Evolutionary conservation across 2,329 filamentous ascomycete species (phyloP).

Genomic region (Malbranchea cinnamomea): DNA sequence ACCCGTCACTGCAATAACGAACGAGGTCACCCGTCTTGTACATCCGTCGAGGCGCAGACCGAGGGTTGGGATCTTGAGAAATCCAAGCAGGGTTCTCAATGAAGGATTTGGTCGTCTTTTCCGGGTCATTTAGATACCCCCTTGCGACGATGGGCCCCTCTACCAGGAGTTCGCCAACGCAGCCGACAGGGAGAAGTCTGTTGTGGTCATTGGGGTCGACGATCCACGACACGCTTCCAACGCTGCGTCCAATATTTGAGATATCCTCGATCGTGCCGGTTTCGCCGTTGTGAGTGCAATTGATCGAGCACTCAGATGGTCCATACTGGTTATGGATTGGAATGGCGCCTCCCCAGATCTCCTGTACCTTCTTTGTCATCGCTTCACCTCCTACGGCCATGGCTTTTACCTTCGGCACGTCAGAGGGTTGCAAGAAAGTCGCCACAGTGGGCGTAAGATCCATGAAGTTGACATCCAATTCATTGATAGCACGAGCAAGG

Average conservation of each 20-base stretch:
- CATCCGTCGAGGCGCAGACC: constrained; percentile 6
- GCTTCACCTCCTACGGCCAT: constrained; percentile 24
- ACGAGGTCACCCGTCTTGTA: constrained; percentile 88
- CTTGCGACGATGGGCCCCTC: constrained; percentile 23
- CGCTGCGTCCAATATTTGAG: constrained; percentile 9
- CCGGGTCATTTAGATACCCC: constrained; percentile 17
- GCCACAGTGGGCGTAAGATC: constrained; percentile 45
- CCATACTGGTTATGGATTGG: constrained; percentile 12
- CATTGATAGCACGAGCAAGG: constrained; percentile 30
- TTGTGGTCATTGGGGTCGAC: constrained; percentile 25
- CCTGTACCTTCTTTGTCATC: constrained; percentile 14
- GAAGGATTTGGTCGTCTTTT: constrained; percentile 9
- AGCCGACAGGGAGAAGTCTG: constrained; percentile 19
- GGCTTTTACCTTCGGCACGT: constrained; percentile 23
- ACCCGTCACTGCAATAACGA: constrained; percentile 52
- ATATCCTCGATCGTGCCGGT: constrained; percentile 6
- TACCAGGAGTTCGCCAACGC: constrained; percentile 23
- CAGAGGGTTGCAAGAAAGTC: constrained; percentile 19
- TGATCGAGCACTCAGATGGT: constrained; percentile 11
- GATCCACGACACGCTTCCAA: constrained; percentile 20
- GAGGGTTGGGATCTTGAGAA: constrained; percentile 3
- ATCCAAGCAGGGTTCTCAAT: constrained; percentile 9
- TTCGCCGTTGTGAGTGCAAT: constrained; percentile 9
- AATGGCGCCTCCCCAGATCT: constrained; percentile 9
- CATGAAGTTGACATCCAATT: constrained; percentile 35